Percentiles rank a stretch among this genome's conserved stretches.
These are phyloP conservation scores for Mycena crocata DNA, from an alignment of 768 basidiomycete genomes.

Conservation along the genomic window DNA sequence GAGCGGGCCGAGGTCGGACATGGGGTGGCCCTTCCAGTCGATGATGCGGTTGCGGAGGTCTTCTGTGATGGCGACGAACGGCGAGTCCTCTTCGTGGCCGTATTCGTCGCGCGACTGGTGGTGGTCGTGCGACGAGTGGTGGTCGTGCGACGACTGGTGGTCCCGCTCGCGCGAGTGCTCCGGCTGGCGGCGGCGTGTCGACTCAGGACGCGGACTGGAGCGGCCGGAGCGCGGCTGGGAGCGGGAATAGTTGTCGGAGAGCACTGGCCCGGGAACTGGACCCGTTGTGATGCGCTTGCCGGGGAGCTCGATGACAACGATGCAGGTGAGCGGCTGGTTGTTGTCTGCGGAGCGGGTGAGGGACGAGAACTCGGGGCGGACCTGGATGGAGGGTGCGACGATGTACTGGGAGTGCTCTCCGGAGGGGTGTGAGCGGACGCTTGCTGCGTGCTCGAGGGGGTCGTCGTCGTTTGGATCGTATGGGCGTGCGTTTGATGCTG, in stretches of 20 bases:
- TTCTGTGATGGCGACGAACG: conserved; percentile 86
- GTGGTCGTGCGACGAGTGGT: conserved; percentile 44
- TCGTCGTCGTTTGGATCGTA: conserved; percentile 89
- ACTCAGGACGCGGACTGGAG: conserved; percentile 56
- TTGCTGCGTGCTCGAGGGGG: conserved; percentile 72
- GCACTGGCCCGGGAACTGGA: conserved; percentile 65
- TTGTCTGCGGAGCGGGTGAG: conserved; percentile 75
- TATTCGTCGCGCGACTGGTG: no score
- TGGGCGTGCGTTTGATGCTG: conserved; percentile 48
- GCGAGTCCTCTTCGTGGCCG: conserved; percentile 70
- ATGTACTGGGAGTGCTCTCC: conserved; percentile 72
- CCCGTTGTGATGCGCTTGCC: conserved; percentile 66
- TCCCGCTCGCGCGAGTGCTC: conserved; percentile 3
- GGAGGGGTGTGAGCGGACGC: conserved; percentile 58
- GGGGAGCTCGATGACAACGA: conserved; percentile 93
- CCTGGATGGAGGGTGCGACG: conserved; percentile 92
- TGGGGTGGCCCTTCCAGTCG: conserved; percentile 95
- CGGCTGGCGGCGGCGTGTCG: conserved; percentile 39
- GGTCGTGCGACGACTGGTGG: conserved; percentile 38
- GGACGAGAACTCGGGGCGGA: conserved; percentile 91
- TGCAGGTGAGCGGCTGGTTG: conserved; percentile 91
- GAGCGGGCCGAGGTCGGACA: conserved; percentile 88
- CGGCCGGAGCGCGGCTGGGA: conserved; percentile 48
- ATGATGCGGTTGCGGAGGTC: conserved; percentile 92
- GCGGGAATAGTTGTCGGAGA: conserved; percentile 58